Evolutionary conservation across 768 basidiomycete species (phyloP), one percentile per base, ranked within the genome.

Genomic region (Lentinula guzmanii): DNA sequence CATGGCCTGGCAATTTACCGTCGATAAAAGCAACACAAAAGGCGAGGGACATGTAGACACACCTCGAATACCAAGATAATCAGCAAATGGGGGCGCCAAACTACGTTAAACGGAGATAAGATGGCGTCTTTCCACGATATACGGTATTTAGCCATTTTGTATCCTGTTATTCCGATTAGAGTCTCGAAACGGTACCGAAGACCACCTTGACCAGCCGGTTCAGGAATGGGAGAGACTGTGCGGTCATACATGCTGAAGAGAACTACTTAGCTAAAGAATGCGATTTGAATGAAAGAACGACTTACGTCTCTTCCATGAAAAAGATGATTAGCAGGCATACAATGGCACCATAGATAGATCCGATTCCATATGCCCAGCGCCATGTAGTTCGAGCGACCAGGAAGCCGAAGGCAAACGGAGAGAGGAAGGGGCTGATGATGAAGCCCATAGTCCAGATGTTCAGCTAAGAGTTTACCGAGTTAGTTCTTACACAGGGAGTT

Each of bases 391-490:
- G 75, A 0, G 85, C 86, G 2, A 85, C 84, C 4, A 89, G 74
- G 75, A 87, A 90, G 3, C 88, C 87, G 63, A 87, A 84, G 0
- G 82, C 77, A 66, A 86, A 87, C 0, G 87, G 88, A 2, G 85
- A 86, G 9, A 83, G 66, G 75, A 85, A 85, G 9, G 83, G 85
- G 13, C 85, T 85, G 31, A 87, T 69, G 66, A 89, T 80, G 73
- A 89, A 86, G 1, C 86, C 88, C 80, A 89, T 84, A 3, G 86
- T 88, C 87, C 86, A 88, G 54, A 85, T 71, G 64, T 86, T 87
- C 39, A 89, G 77, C 85, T 87, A 62, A 15, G 28, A 13, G 16
- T 54, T 8, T 28, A 58, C n/a, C 15, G 18, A 28, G 46, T 34
- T 15, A 39, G 52, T 54, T 52, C 21, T 48, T 24, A 5, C 46